Base-by-base conservation (phyloP, 2,329 filamentous ascomycete genomes). In the Aureobasidium sp. region DNA sequence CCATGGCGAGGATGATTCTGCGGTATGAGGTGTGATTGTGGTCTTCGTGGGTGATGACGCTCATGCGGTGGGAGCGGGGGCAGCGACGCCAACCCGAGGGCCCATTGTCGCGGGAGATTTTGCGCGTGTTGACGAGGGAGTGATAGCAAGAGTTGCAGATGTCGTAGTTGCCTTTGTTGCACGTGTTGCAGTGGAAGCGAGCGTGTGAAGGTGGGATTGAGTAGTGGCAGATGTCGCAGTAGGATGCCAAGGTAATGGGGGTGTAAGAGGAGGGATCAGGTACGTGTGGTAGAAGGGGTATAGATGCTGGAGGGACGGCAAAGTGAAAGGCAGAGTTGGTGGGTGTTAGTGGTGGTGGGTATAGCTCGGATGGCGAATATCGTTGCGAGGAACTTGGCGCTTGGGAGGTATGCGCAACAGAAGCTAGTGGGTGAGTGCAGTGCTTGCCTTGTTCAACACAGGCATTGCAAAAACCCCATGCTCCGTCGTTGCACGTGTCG, bases 381-480 rank as follows among this genome's bases (percentile, higher is more conserved):
- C 39, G 44, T 29, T 49, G 62, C 5, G 48, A 25, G 14, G 57
- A 45, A n/a, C 14, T 39, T 27, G 36, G 60, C 25, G 41, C 57
- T 14, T 49, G 44, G 6, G 60, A 62, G 37, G 45, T 56, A 62
- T 66, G 64, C 47, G 64, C 49, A 62, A 96, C 78, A 0, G 92
- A 90, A 0, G 96, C 78, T 0, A 97, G 79, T 7, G 88, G 81
- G 70, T 97, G 93, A 0, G 87, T 89, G 74, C 93, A 97, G 64
- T 86, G 88, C 64, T 82, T 82, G 17, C 90, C 91, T 72, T 87
- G 86, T 63, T 93, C 92, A 34, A 96, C 90, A 67, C 93, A 97
- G 64, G 82, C 78, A 68, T 92, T 91, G 75, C 93, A 97, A 72
- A 90, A 97, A 0, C 93, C 93, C 92, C 92, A 97, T 70, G 95